Conservation (phyloP, 164 flowering plant genomes). For the Hamamelis virginiana region DNA sequence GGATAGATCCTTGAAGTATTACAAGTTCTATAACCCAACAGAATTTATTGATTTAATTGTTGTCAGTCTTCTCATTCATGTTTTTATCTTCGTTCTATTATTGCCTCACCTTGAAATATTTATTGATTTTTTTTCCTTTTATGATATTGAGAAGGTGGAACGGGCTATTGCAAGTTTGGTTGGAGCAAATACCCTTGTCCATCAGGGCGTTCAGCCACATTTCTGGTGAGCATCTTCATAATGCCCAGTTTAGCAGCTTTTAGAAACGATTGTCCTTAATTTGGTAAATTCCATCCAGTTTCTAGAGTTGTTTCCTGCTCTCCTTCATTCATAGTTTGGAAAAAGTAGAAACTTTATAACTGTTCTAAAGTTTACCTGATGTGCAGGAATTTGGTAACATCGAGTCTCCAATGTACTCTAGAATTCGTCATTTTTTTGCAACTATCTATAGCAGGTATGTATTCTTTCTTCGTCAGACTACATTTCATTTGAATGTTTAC, state of each 20-base stretch:
- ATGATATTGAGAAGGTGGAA: conserved; percentile 60
- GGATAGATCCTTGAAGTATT: background rate
- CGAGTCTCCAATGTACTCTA: conserved; percentile 79
- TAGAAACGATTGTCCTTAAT: background rate
- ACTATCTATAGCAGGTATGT: conserved; percentile 71
- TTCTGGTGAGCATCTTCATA: conserved; percentile 55
- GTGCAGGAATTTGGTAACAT: conserved; percentile 93
- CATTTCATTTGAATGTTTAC: too few species aligned
- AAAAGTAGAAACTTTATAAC: background rate
- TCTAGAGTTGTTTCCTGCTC: background rate
- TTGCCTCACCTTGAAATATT: background rate
- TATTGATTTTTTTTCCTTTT: background rate
- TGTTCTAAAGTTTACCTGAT: conserved; percentile 9
- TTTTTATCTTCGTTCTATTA: background rate
- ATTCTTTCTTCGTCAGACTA: background rate
- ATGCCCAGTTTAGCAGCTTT: background rate
- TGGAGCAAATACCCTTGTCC: conserved; percentile 85
- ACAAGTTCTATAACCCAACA: background rate
- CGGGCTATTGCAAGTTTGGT: conserved; percentile 96
- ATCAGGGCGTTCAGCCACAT: conserved; percentile 81
- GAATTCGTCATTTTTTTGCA: conserved; percentile 69
- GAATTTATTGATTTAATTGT: background rate
- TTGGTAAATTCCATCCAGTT: background rate
- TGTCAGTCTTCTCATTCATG: background rate
- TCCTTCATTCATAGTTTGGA: background rate